Conservation (phyloP, 495 filamentous ascomycete genomes). For the Trichocladium antarcticum region DNA sequence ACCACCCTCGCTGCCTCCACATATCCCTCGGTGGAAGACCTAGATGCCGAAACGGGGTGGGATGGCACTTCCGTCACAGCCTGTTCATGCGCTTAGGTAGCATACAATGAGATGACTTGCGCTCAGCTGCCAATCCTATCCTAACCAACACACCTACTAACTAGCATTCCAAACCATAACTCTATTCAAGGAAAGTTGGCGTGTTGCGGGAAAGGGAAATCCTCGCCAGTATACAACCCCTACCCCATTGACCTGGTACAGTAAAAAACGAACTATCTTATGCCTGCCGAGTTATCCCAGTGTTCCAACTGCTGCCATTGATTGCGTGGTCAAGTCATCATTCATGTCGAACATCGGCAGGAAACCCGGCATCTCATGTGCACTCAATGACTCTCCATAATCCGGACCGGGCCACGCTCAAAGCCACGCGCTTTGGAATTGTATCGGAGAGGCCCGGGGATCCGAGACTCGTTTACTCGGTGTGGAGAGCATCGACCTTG, state of each 20-base stretch:
- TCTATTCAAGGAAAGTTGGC: slow-evolving; percentile 15
- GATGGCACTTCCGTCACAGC: too few relatives aligned
- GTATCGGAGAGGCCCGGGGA: slow-evolving; percentile 2
- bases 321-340: slow-evolving; percentile 16
- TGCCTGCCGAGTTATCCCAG: slow-evolving; percentile 11
- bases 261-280: slow-evolving; percentile 9
- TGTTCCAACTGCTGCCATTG: slow-evolving; percentile 15
- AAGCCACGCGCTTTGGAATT: slow-evolving; percentile 18
- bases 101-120: too few relatives aligned
- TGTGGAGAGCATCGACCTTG: slow-evolving; percentile 68
- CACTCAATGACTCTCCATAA: not conserved
- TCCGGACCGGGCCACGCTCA: slow-evolving; percentile 7
- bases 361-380: slow-evolving; percentile 11
- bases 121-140: too few relatives aligned
- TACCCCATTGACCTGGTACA: slow-evolving; percentile 1
- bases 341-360: slow-evolving; percentile 22
- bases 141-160: not conserved
- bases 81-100: too few relatives aligned
- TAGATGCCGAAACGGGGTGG: too few relatives aligned
- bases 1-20: too few relatives aligned
- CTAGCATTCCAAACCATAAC: not conserved
- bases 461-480: slow-evolving; percentile 34
- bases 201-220: slow-evolving; percentile 6
- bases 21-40: too few relatives aligned
- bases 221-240: slow-evolving; percentile 10